These are phyloP conservation scores for Coccomyxa subellipsoidea DNA, from an alignment of 163 green algal genomes.

Conservation along the genomic window DNA sequence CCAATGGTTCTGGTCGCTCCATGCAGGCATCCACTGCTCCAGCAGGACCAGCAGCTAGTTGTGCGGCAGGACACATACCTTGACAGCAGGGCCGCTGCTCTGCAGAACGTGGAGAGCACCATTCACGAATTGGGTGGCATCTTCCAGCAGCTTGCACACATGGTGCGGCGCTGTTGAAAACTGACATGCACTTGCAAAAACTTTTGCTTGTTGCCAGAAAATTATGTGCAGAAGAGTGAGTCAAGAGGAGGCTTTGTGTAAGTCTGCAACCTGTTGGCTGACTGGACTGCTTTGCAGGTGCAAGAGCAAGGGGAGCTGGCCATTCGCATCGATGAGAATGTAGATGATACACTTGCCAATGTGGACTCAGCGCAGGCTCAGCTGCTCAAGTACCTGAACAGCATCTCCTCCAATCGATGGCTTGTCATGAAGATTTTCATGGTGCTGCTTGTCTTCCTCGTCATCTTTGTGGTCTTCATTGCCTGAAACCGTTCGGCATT, in stretches of 20 bases:
- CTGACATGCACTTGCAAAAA: too few relatives aligned
- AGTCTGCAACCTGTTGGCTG: not conserved
- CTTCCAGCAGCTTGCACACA: conserved; percentile 94
- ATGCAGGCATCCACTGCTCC: conserved; percentile 21
- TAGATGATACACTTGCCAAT: conserved; percentile 92
- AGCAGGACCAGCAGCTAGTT: conserved; percentile 52
- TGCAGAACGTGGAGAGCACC: conserved; percentile 95
- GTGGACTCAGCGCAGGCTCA: conserved; percentile 93
- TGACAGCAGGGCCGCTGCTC: conserved; percentile 72
- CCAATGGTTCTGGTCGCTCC: not conserved
- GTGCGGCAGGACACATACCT: conserved; percentile 82
- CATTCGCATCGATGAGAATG: conserved; percentile 96
- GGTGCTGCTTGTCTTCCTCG: conserved; percentile 32
- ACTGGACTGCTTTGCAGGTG: conserved; percentile 27
- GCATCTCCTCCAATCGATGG: conserved; percentile 91
- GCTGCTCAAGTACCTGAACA: conserved; percentile 96
- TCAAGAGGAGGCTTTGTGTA: not conserved
- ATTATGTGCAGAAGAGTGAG: too few relatives aligned
- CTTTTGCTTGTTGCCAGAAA: too few relatives aligned
- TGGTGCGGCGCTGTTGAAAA: conserved; percentile 57
- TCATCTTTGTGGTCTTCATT: conserved; percentile 36
- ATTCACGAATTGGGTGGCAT: conserved; percentile 96
- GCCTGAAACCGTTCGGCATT: conserved; percentile 9
- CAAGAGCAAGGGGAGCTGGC: conserved; percentile 92
- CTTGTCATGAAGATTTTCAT: conserved; percentile 84